These are phyloP conservation scores for Exophiala spinifera DNA, from an alignment of 2,329 filamentous ascomycete genomes.

Conservation along the genomic window DNA sequence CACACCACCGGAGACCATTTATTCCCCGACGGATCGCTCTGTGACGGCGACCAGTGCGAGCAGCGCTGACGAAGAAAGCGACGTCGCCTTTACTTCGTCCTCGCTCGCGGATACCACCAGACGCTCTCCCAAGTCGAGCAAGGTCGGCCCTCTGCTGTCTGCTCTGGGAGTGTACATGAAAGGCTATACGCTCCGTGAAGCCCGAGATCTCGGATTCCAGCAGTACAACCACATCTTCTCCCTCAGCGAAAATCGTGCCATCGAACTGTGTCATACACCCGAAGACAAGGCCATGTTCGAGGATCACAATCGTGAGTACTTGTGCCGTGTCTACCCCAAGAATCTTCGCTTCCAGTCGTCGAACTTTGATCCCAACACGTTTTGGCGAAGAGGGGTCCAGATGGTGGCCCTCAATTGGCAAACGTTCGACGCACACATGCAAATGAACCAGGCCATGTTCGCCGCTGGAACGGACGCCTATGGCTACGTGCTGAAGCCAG, in stretches of 20 bases:
- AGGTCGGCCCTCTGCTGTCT: slow-evolving; percentile 79
- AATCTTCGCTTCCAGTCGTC: slow-evolving; percentile 77
- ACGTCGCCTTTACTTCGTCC: slow-evolving; percentile 51
- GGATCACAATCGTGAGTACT: slow-evolving; percentile 83
- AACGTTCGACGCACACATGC: slow-evolving; percentile 92
- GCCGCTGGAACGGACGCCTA: slow-evolving; percentile 79
- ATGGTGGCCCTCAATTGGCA: slow-evolving; percentile 99
- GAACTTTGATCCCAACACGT: slow-evolving; percentile 90
- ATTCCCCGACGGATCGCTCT: slow-evolving; percentile 52
- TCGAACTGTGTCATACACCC: slow-evolving; percentile 71
- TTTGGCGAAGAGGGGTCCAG: slow-evolving; percentile 93
- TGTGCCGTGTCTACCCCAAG: slow-evolving; percentile 93
- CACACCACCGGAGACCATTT: slow-evolving; percentile 46
- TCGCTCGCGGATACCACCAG: slow-evolving; percentile 54
- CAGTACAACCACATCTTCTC: slow-evolving; percentile 94
- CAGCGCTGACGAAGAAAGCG: slow-evolving; percentile 74
- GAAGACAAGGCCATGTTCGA: slow-evolving; percentile 76
- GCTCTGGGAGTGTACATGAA: slow-evolving; percentile 77
- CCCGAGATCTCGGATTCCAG: slow-evolving; percentile 73
- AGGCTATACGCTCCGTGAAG: slow-evolving; percentile 79
- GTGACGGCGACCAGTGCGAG: slow-evolving; percentile 54
- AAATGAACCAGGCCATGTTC: slow-evolving; percentile 98
- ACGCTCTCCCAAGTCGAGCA: slow-evolving; percentile 67
- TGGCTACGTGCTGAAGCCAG: slow-evolving; percentile 91
- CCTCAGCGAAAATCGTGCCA: slow-evolving; percentile 85